Base-by-base conservation (phyloP, 768 basidiomycete genomes). In the Auriscalpium orientale region DNA sequence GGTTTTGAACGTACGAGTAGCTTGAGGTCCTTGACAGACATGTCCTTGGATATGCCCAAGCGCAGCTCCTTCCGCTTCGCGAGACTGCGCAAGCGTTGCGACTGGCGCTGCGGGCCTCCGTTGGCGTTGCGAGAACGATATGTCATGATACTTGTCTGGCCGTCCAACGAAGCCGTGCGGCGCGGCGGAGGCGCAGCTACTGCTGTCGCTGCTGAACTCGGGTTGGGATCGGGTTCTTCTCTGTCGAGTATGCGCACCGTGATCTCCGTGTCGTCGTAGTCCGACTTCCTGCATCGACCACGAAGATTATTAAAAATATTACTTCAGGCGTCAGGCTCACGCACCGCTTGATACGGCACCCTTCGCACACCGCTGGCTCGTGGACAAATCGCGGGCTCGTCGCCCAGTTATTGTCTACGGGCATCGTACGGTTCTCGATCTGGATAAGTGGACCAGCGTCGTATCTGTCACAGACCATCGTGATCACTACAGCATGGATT, bases 11-110 rank as follows among this genome's bases (percentile, higher is more conserved):
- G 56, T 56, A 89, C 86, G 75, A 80, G 76, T 54, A 88, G 65
- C 68, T 91, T 91, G 63, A 92, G 80, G 15, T 91, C 89, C 67
- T 85, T 90, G 51, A 93, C 77, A 0, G 85, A 83, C 59, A 80
- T 89, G 34, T 70, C 66, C 67, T 88, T 91, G 46, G 74, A 72
- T 46, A 92, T 76, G 11, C 71, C 76, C 49, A 89, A 65, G 60
- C 70, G 79, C 56, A 75, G 76, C 62, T 79, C 79, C 8, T 75
- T 79, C 28, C 72, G 66, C 54, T 80, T 76, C 65, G 78, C 78
- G 15, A 74, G 75, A 63, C 80, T 76, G 46, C 83, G 82, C 46
- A 91, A 74, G 18, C 90, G 84, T 62, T 79, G 83, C 18, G 90
- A 91, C 56, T 89, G 85, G 60, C 86, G 77, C 46, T 58, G 61